Base-by-base conservation (phyloP, 2,329 filamentous ascomycete genomes). In the Colletotrichum filicis region DNA sequence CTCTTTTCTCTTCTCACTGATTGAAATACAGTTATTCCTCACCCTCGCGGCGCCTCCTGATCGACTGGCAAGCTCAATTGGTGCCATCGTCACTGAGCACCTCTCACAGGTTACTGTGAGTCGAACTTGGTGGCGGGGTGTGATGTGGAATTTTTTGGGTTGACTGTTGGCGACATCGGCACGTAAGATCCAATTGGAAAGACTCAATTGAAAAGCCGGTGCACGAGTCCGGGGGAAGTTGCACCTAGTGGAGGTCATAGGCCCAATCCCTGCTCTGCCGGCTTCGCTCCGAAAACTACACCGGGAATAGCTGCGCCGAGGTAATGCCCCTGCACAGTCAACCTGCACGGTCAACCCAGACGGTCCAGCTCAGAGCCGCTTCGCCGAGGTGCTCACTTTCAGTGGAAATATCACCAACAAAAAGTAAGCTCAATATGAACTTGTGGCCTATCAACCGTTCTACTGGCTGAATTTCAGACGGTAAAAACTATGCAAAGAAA, bases 11-110 rank as follows among this genome's bases (percentile, higher is more conserved):
- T 65, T 24, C 62, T 55, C 14, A 46, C 32, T 37, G 26, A 55
- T 8, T 30, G 19, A 71, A 14, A 19, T 4, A 5, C 1, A 6
- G 46, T 53, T 14, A 22, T 6, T 52, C 56, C 78, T 67, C 80
- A 89, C 87, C 82, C 82, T 83, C 79, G 86, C 83, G 78, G 84
- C 82, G 76, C 83, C 83, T 79, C 86, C 84, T 74, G 86, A 85
- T 77, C 86, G 85, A 77, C 84, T 83, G 76, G 84, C 85, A 76
- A 87, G 81, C 79, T 86, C 82, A 82, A 88, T 86, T 82, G 86
- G 81, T 80, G 86, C 85, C 87, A 88, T 89, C 68, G 65, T 82
- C 74, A 63, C 69, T 64, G 63, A 67, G 56, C 73, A 66, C 49
- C 57, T 74, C 71, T 63, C 71, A 71, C 64, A 52, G 58, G 67